Conservation (phyloP, 257 asterid genomes). For the Phtheirospermum japonicum region DNA sequence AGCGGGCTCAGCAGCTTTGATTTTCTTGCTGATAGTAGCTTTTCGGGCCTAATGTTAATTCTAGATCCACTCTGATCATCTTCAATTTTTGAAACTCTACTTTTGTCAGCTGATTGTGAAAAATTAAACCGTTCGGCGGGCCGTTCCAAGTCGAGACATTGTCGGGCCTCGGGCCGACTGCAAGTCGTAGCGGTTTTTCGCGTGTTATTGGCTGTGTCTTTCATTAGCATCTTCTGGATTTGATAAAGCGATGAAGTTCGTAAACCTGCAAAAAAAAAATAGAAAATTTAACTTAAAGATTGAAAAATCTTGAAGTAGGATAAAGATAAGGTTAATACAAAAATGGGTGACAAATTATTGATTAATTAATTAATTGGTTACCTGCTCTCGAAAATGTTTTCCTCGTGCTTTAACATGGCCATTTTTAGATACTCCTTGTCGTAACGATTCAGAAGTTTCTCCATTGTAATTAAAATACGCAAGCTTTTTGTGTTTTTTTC, state of each 20-base stretch:
- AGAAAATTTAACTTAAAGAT: neutral
- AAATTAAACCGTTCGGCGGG: constrained; percentile 9
- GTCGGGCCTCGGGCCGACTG: constrained; percentile 25
- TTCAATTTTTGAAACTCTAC: neutral
- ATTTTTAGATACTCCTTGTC: constrained; percentile 82
- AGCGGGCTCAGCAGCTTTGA: constrained; percentile 32
- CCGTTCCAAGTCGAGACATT: constrained; percentile 33
- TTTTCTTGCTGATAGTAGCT: constrained; percentile 39
- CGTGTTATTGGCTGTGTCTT: constrained; percentile 32
- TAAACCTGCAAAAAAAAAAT: constrained; percentile 45
- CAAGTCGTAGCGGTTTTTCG: constrained; percentile 14
- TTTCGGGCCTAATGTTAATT: constrained; percentile 76
- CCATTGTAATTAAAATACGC: constrained; percentile 38
- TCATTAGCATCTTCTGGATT: constrained; percentile 78
- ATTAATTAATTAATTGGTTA: constrained; percentile 5
- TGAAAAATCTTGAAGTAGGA: neutral
- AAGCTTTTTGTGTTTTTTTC: too few relatives aligned
- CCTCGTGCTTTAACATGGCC: constrained; percentile 94
- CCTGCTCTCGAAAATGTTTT: constrained; percentile 90
- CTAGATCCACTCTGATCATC: constrained; percentile 60
- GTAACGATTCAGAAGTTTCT: constrained; percentile 56
- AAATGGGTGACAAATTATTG: neutral
- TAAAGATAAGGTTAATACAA: neutral
- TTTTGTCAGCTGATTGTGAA: neutral
- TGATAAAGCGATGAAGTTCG: constrained; percentile 86